Percentiles rank a stretch among this genome's conserved stretches.
phyloP scores from a whole-genome alignment of 208 protist genomes.

The Strigomonas culicis region DNA sequence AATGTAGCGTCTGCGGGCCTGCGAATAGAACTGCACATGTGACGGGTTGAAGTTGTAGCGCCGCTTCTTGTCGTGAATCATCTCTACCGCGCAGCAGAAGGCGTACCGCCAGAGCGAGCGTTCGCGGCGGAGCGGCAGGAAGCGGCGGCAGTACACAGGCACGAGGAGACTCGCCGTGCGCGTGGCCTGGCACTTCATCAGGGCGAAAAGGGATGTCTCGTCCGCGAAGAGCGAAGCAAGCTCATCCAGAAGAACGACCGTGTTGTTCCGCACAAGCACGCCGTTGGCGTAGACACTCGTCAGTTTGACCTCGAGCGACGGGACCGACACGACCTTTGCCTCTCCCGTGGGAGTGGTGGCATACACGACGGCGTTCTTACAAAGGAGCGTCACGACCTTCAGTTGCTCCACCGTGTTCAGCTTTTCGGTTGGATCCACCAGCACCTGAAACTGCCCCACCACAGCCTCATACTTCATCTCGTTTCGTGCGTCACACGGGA shows the following conservation, averaged over 20 bases:
- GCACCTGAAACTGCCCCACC: constrained; percentile 34
- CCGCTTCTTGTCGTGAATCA: constrained; percentile 44
- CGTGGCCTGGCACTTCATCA: constrained; percentile 51
- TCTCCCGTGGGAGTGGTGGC: constrained; percentile 17
- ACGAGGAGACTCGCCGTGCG: constrained; percentile 32
- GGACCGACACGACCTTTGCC: constrained; percentile 24
- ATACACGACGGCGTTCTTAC: constrained; percentile 19
- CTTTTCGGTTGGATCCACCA: constrained; percentile 38
- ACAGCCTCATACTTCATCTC: constrained; percentile 32
- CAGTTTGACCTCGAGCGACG: constrained; percentile 30
- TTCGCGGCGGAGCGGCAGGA: constrained; percentile 27
- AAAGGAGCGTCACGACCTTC: constrained; percentile 34
- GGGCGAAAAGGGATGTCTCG: constrained; percentile 35
- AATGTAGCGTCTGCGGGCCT: constrained; percentile 62
- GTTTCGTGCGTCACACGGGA: constrained; percentile 40
- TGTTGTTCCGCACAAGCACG: constrained; percentile 50
- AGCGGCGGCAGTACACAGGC: constrained; percentile 57
- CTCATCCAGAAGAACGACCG: constrained; percentile 32
- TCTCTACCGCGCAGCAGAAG: constrained; percentile 36
- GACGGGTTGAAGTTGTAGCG: constrained; percentile 79
- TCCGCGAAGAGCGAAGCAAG: constrained; percentile 29
- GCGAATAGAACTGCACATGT: constrained; percentile 61
- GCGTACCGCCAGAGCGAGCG: constrained; percentile 61
- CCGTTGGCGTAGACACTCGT: constrained; percentile 52
- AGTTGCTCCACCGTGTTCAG: constrained; percentile 30